Evolutionary conservation across 176 grass and related monocot genomes (phyloP).

Genomic region (Bolboschoenus planiculmis): DNA sequence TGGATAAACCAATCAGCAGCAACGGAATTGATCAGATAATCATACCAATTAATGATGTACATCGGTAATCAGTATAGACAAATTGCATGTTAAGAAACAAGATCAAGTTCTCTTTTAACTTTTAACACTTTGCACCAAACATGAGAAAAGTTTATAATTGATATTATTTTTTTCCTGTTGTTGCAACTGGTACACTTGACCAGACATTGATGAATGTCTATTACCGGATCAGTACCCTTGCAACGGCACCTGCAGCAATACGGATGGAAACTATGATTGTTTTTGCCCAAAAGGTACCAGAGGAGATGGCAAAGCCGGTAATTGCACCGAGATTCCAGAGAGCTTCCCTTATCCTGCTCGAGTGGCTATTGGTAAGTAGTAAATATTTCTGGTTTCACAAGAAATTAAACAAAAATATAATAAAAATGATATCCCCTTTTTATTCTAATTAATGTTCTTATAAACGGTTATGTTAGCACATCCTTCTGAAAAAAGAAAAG

Average conservation of each 20-base stretch:
- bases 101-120: too few species aligned
- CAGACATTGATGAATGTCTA: neutral
- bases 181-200: neutral
- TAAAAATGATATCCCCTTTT: too few species aligned
- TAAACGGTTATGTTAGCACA: too few species aligned
- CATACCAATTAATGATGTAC: too few species aligned
- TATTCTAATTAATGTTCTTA: too few species aligned
- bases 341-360: neutral
- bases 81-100: too few species aligned
- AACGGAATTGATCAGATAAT: too few species aligned
- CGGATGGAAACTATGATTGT: neutral
- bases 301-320: neutral
- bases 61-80: too few species aligned
- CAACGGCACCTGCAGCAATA: neutral
- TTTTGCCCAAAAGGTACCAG: neutral
- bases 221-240: neutral
- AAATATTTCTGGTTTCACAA: too few species aligned
- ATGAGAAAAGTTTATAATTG: neutral
- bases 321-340: neutral
- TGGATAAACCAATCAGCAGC: too few species aligned
- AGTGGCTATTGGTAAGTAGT: neutral
- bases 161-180: neutral
- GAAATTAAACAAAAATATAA: too few species aligned
- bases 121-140: neutral
- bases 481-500: too few species aligned